Evolutionary conservation across 2,329 filamentous ascomycete species (phyloP), one percentile per base, ranked within the genome.

Genomic region (Fusarium albidum): DNA sequence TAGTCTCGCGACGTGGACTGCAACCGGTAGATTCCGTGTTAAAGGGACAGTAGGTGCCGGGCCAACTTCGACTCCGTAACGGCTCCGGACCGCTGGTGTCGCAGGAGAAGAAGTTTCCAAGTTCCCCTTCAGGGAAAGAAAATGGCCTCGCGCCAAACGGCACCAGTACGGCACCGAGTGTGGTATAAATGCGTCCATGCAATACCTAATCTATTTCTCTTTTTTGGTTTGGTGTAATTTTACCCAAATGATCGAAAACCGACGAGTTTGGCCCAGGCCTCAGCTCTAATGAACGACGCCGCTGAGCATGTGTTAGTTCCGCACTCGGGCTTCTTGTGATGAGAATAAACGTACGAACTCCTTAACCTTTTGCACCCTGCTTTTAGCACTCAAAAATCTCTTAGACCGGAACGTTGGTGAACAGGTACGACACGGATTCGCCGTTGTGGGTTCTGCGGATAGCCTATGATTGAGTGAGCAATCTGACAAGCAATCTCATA

Each of bases 371-470:
- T 53, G 48, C 44, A 41, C 33, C 18, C 45, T 52, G 42, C 29
- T 53, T 52, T 34, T 27, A 42, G 31, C 42, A 41, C 40, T 31
- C 35, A 40, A 38, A 13, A 13, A 21, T 35, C 46, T 21, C 35
- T 66, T 60, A 81, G 13, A 80, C 77, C 3, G 86, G 85, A 35
- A 85, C 85, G 69, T 89, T 86, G 57, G 82, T 87, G 74, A 89
- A 89, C 44, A 89, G 73, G 68, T 88, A 89, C 18, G 84, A 87
- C 17, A 89, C 86, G 54, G 79, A 80, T 67, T 82, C 79, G 64
- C 78, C 87, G 68, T 89, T 89, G 72, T 88, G 87, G 15, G 87
- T 90, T 67, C 87, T 77, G 48, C 86, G 79, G 63, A 88, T 89
- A 11, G 86, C 86, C 75, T 88, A n/a, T n/a, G 33, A 6, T 8